These are phyloP conservation scores for Tetrapisispora nanseiensis DNA, from an alignment of 805 yeast species.

Conservation along the genomic window DNA sequence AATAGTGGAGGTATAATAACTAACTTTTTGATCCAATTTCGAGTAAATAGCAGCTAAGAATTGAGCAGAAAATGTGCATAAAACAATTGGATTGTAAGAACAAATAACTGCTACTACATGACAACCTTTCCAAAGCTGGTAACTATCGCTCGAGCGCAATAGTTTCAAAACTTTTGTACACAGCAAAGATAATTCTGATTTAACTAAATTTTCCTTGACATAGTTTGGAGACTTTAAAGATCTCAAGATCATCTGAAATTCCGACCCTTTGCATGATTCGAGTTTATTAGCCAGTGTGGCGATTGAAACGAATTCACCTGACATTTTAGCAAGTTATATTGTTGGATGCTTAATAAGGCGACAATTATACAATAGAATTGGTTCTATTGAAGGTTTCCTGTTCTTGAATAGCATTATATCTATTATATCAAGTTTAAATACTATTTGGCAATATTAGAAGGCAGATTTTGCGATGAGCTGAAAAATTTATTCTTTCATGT, in stretches of 20 bases:
- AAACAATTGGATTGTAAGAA: slow-evolving; percentile 27
- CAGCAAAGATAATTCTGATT: slow-evolving; percentile 25
- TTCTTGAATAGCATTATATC: too few relatives aligned
- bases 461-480: too few relatives aligned
- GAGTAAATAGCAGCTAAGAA: slow-evolving; percentile 20
- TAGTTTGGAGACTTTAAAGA: slow-evolving; percentile 20
- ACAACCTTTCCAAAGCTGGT: slow-evolving; percentile 50
- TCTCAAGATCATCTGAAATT: slow-evolving; percentile 23
- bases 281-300: slow-evolving; percentile 20
- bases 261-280: slow-evolving; percentile 21
- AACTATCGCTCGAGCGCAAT: slow-evolving; percentile 36
- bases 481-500: too few relatives aligned
- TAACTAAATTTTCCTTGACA: slow-evolving; percentile 24
- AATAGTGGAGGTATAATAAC: slow-evolving; percentile 14
- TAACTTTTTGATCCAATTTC: slow-evolving; percentile 22
- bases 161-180: slow-evolving; percentile 34
- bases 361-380: too few relatives aligned
- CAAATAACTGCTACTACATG: slow-evolving; percentile 40
- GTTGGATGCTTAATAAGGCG: too few relatives aligned
- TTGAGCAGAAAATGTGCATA: slow-evolving; percentile 27
- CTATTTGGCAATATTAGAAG: too few relatives aligned
- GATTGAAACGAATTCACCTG: slow-evolving; percentile 12
- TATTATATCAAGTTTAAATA: too few relatives aligned
- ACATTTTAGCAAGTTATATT: too few relatives aligned
- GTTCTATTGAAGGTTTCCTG: too few relatives aligned